Evolutionary conservation across 2,329 filamentous ascomycete genomes (phyloP), one percentile per base, ranked within the genome.

Genomic region (Emergomyces pasteurianus): DNA sequence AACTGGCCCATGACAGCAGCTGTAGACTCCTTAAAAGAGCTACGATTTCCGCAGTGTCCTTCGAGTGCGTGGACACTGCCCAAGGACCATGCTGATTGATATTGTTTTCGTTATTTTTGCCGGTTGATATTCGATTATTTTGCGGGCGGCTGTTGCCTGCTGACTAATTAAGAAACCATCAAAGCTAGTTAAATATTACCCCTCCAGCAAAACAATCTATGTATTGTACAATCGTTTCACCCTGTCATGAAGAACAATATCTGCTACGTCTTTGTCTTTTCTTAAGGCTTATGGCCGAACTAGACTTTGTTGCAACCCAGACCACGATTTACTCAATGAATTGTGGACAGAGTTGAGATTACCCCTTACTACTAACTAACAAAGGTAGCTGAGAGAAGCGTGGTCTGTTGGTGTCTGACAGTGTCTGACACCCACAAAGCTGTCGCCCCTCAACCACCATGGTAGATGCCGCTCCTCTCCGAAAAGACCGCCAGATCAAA

Each of bases 1-100:
- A 96, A 82, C 72, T 95, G 79, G 38, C 85, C 87, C 92, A 96
- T 96, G 63, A 59, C 79, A 68, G 61, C 21, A 52, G 23, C 46
- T 68, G 60, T 55, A 42, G 61, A 28, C 46, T 18, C 26, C 40
- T 9, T 2, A 6, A 26, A 40, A 42, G 8, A 58, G 53, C 43
- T 56, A 54, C 52, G n/a, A 40, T n/a, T 61, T 40, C 28, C n/a
- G 59, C 26, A 40, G 61, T 60, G 23, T 43, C 26, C 46, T 49
- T 61, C 54, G 34, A 56, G 46, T 40, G 47, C 38, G 7, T 14
- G 40, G 23, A 31, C 21, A 31, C 2, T 28, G 38, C 38, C 23
- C 38, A 57, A 28, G 26, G 38, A 57, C 54, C 54, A 42, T 43
- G 38, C 23, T 38, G 34, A 9, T 54, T 18, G 8, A 18, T 7